Conservation (phyloP, 805 yeast genomes). For the Suhomyces kilbournensis region DNA sequence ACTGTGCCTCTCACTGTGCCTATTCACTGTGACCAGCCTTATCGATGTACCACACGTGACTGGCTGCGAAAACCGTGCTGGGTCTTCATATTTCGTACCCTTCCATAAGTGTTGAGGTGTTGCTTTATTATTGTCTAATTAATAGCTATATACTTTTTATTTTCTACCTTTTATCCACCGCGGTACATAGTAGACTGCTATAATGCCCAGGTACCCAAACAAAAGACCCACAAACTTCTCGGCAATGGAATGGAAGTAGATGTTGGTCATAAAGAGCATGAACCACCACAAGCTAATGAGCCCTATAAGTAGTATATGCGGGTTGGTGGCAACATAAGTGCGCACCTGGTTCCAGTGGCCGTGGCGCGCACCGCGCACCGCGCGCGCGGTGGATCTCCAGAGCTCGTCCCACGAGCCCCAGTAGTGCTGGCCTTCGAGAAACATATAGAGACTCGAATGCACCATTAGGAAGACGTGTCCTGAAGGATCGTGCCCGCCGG, state of each 20-base stretch:
- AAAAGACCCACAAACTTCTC: slow-evolving; percentile 74
- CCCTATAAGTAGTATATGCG: slow-evolving; percentile 23
- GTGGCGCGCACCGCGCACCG: not conserved
- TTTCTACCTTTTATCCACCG: slow-evolving; percentile 13
- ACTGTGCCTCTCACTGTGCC: too few relatives aligned
- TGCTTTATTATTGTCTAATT: too few relatives aligned
- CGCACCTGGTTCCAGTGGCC: not conserved
- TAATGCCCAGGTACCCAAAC: slow-evolving; percentile 55
- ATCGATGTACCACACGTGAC: not conserved
- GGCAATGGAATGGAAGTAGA: slow-evolving; percentile 75
- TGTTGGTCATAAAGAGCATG: slow-evolving; percentile 81
- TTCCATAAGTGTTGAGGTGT: too few relatives aligned
- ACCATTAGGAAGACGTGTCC: slow-evolving; percentile 86
- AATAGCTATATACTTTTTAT: not conserved
- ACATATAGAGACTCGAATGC: slow-evolving; percentile 60
- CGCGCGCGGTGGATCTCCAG: slow-evolving; percentile 8
- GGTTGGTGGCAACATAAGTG: slow-evolving; percentile 16
- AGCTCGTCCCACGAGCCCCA: slow-evolving; percentile 27
- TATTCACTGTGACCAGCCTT: too few relatives aligned
- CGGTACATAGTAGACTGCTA: slow-evolving; percentile 43
- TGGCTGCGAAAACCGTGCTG: not conserved
- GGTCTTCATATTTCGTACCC: too few relatives aligned
- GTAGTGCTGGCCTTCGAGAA: slow-evolving; percentile 56
- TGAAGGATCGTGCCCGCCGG: slow-evolving; percentile 95
- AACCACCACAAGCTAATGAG: slow-evolving; percentile 65